A percentile compares a stretch with the other conserved stretches of the same genome.
phyloP scores from a whole-genome alignment of 129 eudicot species.

The Pseudognaphalium luteoalbum region DNA sequence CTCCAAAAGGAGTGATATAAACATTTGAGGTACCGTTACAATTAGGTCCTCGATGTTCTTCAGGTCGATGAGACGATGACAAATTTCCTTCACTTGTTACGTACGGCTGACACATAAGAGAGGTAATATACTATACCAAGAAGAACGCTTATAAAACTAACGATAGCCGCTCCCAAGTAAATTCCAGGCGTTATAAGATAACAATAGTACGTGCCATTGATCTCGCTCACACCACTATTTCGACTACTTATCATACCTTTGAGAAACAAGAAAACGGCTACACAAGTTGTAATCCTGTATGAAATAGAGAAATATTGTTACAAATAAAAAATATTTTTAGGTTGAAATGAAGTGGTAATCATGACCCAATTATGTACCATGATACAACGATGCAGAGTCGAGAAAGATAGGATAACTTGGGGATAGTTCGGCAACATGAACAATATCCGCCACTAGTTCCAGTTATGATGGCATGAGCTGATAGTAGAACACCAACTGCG shows the following conservation, averaged over 20 bases:
- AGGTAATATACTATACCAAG: slow-evolving; percentile 19
- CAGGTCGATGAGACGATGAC: no score
- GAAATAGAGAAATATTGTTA: not conserved
- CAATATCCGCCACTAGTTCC: slow-evolving; percentile 30
- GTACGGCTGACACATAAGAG: slow-evolving; percentile 14
- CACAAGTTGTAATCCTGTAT: slow-evolving; percentile 24
- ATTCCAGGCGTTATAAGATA: slow-evolving; percentile 13
- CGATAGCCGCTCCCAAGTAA: slow-evolving; percentile 19
- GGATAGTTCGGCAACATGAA: slow-evolving; percentile 12
- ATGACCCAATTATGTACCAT: slow-evolving; percentile 14
- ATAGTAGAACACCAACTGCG: slow-evolving; percentile 26
- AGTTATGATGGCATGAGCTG: slow-evolving; percentile 26
- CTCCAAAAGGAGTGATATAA: no score
- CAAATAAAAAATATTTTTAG: not conserved
- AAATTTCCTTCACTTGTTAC: not conserved
- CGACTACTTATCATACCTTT: slow-evolving; percentile 21
- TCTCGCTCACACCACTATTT: not conserved
- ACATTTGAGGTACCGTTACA: not conserved
- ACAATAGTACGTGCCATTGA: slow-evolving; percentile 17
- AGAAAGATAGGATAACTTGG: not conserved
- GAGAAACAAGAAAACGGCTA: slow-evolving; percentile 13
- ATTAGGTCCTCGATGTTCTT: not conserved
- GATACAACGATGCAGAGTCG: slow-evolving; percentile 22
- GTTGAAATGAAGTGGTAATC: not conserved
- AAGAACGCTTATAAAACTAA: slow-evolving; percentile 27